phyloP scores from a whole-genome alignment of 495 filamentous ascomycete species.

The Aspergillus bridgeri region DNA sequence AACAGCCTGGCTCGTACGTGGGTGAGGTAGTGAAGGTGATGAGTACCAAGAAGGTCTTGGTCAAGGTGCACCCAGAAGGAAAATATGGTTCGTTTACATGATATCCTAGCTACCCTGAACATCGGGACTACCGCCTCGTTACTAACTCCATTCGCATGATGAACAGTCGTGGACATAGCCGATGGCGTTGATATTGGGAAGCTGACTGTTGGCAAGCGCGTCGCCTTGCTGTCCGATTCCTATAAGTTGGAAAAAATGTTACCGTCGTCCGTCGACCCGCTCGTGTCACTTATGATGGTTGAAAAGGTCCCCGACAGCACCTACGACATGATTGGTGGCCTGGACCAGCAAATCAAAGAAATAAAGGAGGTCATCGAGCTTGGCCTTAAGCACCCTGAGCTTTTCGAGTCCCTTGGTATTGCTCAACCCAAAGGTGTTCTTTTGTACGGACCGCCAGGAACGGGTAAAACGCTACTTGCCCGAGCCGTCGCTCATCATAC shows the following conservation, averaged over 20 bases:
- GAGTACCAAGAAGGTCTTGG: slow-evolving; percentile 98
- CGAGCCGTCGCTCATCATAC: slow-evolving; percentile 97
- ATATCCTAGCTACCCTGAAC: background rate
- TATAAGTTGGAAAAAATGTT: slow-evolving; percentile 99
- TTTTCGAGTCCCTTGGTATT: slow-evolving; percentile 98
- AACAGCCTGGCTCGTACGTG: slow-evolving; percentile 97
- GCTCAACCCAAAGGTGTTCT: slow-evolving; percentile 97
- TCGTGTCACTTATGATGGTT: slow-evolving; percentile 99
- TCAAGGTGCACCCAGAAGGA: slow-evolving; percentile 98
- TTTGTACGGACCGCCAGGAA: slow-evolving; percentile 94
- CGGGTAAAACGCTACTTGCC: slow-evolving; percentile 93
- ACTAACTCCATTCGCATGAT: slow-evolving; percentile 15
- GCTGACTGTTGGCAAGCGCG: slow-evolving; percentile 95
- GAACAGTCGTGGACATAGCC: slow-evolving; percentile 90
- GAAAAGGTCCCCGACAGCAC: slow-evolving; percentile 99
- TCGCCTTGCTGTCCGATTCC: slow-evolving; percentile 89
- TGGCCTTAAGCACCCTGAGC: slow-evolving; percentile 94
- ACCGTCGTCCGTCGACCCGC: slow-evolving; percentile 92
- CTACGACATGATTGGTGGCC: slow-evolving; percentile 99
- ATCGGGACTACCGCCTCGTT: slow-evolving; percentile 1
- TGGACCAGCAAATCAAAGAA: slow-evolving; percentile 99
- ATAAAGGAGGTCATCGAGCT: slow-evolving; percentile 99
- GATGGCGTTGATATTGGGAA: slow-evolving; percentile 93
- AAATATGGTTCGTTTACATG: slow-evolving; percentile 84
- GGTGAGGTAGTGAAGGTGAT: slow-evolving; percentile 99